Base-by-base conservation (phyloP, 2,329 filamentous ascomycete species). In the Cladosporium sp. region DNA sequence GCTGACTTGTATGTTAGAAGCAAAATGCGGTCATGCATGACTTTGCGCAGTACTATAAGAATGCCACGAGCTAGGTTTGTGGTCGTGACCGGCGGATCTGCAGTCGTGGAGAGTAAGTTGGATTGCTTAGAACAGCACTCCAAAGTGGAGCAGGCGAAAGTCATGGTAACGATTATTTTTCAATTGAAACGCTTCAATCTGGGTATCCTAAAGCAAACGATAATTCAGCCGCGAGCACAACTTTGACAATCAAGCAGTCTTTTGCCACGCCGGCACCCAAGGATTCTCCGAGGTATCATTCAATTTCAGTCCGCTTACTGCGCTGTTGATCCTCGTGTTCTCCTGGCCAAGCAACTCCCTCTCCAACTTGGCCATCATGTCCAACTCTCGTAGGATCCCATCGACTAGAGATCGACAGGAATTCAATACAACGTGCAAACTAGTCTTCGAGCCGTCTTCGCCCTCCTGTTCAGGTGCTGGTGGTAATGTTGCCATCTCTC, bases 371-470 rank as follows among this genome's bases (percentile, higher is more conserved):
- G 73, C 73, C 83, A 86, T 86, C 52, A 76, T 53, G n/a, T 65
- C 65, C 54, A 86, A 67, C 69, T 86, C 83, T n/a, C 69, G 70
- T 38, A 83, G 64, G 82, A 85, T 85, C 30, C 75, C 78, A 41
- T 69, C 61, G 11, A 84, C 72, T 38, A 86, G 64, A 13, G 59
- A 60, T 18, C 70, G 64, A 49, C 75, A 79, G 2, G 70, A 73
- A 6, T 63, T 65, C 33, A 85, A 62, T 56, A 82, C 72, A 22
- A 68, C 64, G 18, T 60, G 68, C 49, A 84, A 59, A 52, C 72
- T 78, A 25, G 67, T 64, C 43, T 40, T 36, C 18, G 22, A 9
- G 1, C 25, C 36, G 25, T 66, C 51, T 59, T 64, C 33, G n/a
- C 47, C 25, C 22, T 42, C 39, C 3, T 32, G 36, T 9, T 48